phyloP scores from a whole-genome alignment of 2,329 filamentous ascomycete genomes.

The Hymenoscyphus occultus region DNA sequence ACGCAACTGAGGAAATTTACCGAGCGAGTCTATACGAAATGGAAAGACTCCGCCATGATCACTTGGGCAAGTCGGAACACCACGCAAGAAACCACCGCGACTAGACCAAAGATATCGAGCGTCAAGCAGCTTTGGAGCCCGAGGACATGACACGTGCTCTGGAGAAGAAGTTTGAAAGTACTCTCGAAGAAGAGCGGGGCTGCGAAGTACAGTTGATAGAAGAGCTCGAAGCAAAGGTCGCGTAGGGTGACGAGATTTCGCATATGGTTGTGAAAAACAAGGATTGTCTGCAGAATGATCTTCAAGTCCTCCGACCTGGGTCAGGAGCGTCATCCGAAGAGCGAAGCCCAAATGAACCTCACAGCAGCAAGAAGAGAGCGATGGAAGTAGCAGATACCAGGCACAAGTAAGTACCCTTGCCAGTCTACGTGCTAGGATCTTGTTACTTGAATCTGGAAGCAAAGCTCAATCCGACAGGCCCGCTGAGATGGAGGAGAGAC shows the following conservation, averaged over 20 bases:
- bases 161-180: slow-evolving; percentile 37
- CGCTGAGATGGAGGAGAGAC: slow-evolving; percentile 72
- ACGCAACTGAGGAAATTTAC: slow-evolving; percentile 52
- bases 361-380: slow-evolving; percentile 49
- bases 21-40: slow-evolving; percentile 54
- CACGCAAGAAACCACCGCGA: slow-evolving; percentile 62
- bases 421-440: slow-evolving; percentile 75
- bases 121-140: slow-evolving; percentile 52
- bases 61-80: slow-evolving; percentile 54
- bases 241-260: slow-evolving; percentile 43
- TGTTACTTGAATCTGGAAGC: slow-evolving; percentile 85
- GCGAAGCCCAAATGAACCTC: slow-evolving; percentile 44
- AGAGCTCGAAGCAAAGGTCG: slow-evolving; percentile 55
- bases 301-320: slow-evolving; percentile 53
- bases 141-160: slow-evolving; percentile 35
- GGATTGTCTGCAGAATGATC: slow-evolving; percentile 47
- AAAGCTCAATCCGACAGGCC: slow-evolving; percentile 87
- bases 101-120: slow-evolving; percentile 62
- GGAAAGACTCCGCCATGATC: slow-evolving; percentile 50
- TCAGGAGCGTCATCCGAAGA: slow-evolving; percentile 55
- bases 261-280: slow-evolving; percentile 39
- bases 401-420: slow-evolving; percentile 72
- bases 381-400: slow-evolving; percentile 58
- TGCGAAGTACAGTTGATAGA: slow-evolving; percentile 60
- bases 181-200: slow-evolving; percentile 63